A percentile compares a stretch with the other conserved stretches of the same genome.
phyloP scores from a whole-genome alignment of 805 yeast species.

The Wickerhamiella nectarea region DNA sequence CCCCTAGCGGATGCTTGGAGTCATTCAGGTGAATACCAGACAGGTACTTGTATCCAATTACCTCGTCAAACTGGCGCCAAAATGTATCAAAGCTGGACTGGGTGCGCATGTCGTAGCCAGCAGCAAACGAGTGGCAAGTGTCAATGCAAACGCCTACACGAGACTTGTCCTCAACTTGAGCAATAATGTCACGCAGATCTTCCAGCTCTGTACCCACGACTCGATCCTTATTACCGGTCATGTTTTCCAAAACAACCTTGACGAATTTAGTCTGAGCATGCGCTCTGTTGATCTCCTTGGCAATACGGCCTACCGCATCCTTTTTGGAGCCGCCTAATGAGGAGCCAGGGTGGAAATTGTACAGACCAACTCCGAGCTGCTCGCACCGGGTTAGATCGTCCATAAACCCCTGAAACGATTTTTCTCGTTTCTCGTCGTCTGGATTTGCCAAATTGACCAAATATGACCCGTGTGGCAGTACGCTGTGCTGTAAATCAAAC shows the following conservation, averaged over 20 bases:
- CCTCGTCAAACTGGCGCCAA: conserved; percentile 62
- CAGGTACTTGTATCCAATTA: conserved; percentile 62
- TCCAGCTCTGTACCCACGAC: conserved; percentile 70
- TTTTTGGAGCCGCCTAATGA: conserved; percentile 57
- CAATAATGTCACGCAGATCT: conserved; percentile 65
- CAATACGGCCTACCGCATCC: conserved; percentile 54
- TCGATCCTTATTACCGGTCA: conserved; percentile 89
- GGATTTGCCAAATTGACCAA: conserved; percentile 89
- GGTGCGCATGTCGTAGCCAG: conserved; percentile 78
- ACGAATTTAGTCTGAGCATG: conserved; percentile 61
- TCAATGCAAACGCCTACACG: conserved; percentile 95
- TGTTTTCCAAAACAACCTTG: conserved; percentile 81
- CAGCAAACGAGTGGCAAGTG: conserved; percentile 93
- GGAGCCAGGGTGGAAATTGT: conserved; percentile 85
- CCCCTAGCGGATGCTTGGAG: conserved; percentile 84
- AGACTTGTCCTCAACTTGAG: conserved; percentile 58
- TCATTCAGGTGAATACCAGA: conserved; percentile 82
- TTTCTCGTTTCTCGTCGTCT: conserved; percentile 60
- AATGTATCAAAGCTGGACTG: conserved; percentile 45
- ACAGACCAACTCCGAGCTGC: conserved; percentile 63
- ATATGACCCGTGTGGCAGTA: conserved; percentile 90
- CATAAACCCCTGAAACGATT: conserved; percentile 61
- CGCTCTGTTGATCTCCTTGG: conserved; percentile 68
- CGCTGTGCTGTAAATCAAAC: conserved; percentile 38
- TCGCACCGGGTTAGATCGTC: conserved; percentile 88